Conservation (phyloP, 345 rosid genomes). For the Rhizophora mangle region DNA sequence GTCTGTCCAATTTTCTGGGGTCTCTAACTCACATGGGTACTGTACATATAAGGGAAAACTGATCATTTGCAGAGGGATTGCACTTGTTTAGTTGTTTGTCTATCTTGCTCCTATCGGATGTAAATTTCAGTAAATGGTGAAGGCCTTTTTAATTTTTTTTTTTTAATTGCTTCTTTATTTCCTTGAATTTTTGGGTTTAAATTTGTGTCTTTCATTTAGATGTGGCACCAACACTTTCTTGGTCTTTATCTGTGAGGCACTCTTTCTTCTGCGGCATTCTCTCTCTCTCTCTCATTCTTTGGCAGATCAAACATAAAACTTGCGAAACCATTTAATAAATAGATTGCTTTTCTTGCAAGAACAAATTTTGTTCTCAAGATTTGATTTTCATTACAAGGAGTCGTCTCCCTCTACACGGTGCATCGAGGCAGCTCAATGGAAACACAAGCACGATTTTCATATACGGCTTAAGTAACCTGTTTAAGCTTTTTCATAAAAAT, state of each 20-base stretch:
- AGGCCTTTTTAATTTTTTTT: too few species aligned
- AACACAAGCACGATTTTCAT: background rate
- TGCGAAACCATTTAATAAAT: slow-evolving; percentile 10
- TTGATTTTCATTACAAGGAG: background rate
- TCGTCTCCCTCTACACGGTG: slow-evolving; percentile 2
- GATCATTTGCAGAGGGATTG: background rate
- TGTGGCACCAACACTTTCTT: background rate
- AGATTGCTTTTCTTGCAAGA: slow-evolving; percentile 40
- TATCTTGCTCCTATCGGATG: background rate
- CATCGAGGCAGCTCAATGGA: too few species aligned
- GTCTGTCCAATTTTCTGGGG: background rate
- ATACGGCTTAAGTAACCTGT: background rate
- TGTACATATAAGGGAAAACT: slow-evolving; percentile 17
- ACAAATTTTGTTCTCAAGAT: slow-evolving; percentile 4
- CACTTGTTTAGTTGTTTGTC: background rate
- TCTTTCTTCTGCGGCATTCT: background rate
- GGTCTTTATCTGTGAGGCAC: background rate
- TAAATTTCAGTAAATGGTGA: background rate
- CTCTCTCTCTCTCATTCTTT: slow-evolving; percentile 6
- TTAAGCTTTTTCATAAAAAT: background rate
- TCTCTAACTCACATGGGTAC: background rate
- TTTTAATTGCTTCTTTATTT: background rate
- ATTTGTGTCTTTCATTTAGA: slow-evolving; percentile 10
- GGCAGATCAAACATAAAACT: slow-evolving; percentile 33
- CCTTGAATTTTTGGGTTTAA: background rate